Evolutionary conservation across 768 basidiomycete genomes (phyloP).

Genomic region (Leccinum subtestaceum): DNA sequence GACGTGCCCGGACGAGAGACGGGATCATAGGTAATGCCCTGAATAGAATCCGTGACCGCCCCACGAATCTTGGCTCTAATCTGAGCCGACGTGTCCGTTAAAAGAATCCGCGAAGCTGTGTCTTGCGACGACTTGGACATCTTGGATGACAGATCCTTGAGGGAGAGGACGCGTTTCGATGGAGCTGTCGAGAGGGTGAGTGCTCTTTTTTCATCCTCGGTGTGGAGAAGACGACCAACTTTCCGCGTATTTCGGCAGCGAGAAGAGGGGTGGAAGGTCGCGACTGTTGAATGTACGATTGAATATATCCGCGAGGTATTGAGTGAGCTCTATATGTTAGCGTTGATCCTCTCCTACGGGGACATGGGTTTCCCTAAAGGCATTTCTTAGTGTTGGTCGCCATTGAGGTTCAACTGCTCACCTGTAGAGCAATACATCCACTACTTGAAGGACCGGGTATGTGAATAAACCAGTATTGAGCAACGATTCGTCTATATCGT

Average conservation of each 20-base stretch:
- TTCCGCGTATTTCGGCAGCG: conserved; percentile 65
- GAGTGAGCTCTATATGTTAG: conserved; percentile 87
- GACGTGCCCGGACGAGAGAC: conserved; percentile 74
- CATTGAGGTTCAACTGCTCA: conserved; percentile 29
- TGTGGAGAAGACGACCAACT: conserved; percentile 48
- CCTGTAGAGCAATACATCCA: conserved; percentile 88
- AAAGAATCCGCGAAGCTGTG: conserved; percentile 74
- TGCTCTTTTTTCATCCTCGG: not conserved
- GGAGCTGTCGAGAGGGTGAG: conserved; percentile 49
- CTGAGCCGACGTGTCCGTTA: conserved; percentile 66
- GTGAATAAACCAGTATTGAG: conserved; percentile 65
- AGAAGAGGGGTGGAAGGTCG: conserved; percentile 52
- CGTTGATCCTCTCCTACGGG: conserved; percentile 96
- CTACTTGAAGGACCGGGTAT: conserved; percentile 91
- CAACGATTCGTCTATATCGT: conserved; percentile 72
- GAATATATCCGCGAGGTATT: conserved; percentile 81
- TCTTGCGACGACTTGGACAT: conserved; percentile 95
- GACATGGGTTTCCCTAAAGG: conserved; percentile 77
- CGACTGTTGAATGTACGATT: conserved; percentile 63
- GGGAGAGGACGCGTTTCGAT: conserved; percentile 79
- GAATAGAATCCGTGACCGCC: conserved; percentile 83
- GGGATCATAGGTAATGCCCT: conserved; percentile 80
- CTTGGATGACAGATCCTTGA: conserved; percentile 80
- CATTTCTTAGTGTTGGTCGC: not conserved
- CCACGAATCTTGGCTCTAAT: conserved; percentile 71